phyloP scores from a whole-genome alignment of 164 flowering plant species.

The Vitis amurensis region DNA sequence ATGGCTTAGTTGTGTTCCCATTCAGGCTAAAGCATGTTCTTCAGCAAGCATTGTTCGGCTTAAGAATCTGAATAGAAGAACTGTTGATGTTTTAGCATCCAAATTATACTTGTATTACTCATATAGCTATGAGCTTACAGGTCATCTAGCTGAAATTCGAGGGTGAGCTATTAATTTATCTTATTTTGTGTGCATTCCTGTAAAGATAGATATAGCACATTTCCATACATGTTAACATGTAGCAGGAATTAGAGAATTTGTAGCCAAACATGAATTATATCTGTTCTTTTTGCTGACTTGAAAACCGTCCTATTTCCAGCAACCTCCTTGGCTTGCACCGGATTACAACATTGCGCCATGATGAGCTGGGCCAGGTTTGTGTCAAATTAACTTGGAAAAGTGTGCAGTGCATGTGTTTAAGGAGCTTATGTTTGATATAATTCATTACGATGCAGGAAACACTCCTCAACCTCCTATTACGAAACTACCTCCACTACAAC shows the following conservation, averaged over 20 bases:
- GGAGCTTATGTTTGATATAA: background rate
- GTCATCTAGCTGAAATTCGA: constrained; percentile 91
- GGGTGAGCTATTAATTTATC: constrained; percentile 50
- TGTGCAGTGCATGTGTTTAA: constrained; percentile 13
- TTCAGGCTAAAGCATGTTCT: constrained; percentile 90
- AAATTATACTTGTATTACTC: constrained; percentile 89
- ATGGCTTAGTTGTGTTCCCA: background rate
- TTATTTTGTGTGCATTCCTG: no score
- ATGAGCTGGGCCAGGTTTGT: constrained; percentile 95
- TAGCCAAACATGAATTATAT: no score
- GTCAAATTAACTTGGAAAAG: background rate
- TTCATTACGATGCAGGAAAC: constrained; percentile 18
- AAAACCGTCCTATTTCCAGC: constrained; percentile 31
- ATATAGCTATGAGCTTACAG: constrained; percentile 84
- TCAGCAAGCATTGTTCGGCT: constrained; percentile 78
- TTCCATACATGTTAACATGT: no score
- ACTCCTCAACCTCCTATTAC: constrained; percentile 39
- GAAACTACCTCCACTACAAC: constrained; percentile 94
- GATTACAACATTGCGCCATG: constrained; percentile 88
- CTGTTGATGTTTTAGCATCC: constrained; percentile 88
- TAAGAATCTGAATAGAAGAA: constrained; percentile 78
- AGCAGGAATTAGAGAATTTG: no score
- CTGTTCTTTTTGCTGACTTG: no score
- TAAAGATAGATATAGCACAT: no score
- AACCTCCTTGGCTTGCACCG: constrained; percentile 88